Evolutionary conservation across 2,329 filamentous ascomycete species (phyloP).

Genomic region (Gliomastix tumulicola): DNA sequence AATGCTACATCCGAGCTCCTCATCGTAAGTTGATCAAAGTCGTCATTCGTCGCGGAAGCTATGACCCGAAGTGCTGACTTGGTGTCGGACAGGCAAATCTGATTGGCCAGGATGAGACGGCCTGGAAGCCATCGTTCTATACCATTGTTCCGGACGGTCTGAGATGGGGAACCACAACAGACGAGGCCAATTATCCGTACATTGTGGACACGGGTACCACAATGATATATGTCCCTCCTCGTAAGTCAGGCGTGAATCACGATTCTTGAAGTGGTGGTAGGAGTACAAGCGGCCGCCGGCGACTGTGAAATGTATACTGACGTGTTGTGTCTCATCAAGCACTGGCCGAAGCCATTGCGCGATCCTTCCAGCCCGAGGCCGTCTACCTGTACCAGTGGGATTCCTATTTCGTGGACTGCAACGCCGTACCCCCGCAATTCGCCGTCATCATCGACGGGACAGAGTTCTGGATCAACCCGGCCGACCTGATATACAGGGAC

Average conservation of each 20-base stretch:
- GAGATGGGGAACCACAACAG: constrained; percentile 31
- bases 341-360: constrained; percentile 39
- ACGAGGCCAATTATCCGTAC: constrained; percentile 36
- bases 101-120: constrained; percentile 24
- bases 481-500: constrained; percentile 37
- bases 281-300: too few relatives aligned
- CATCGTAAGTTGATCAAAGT: constrained; percentile 26
- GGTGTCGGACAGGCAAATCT: constrained; percentile 31
- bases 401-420: constrained; percentile 40
- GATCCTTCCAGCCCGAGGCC: constrained; percentile 36
- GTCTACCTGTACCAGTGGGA: constrained; percentile 38
- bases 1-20: constrained; percentile 29
- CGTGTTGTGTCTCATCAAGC: constrained; percentile 18
- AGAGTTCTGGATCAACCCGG: constrained; percentile 38
- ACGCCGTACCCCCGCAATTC: constrained; percentile 36
- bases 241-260: constrained; percentile 31
- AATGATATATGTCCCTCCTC: constrained; percentile 39
- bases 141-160: constrained; percentile 44
- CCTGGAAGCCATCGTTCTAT: constrained; percentile 43
- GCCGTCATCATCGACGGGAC: constrained; percentile 35
- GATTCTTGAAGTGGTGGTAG: too few relatives aligned
- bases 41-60: too few relatives aligned
- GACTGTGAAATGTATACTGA: too few relatives aligned
- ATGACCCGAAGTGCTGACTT: too few relatives aligned
- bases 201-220: constrained; percentile 47